These are phyloP conservation scores for Salvia rosmarinus DNA, from an alignment of 257 asterid genomes.

Conservation along the genomic window DNA sequence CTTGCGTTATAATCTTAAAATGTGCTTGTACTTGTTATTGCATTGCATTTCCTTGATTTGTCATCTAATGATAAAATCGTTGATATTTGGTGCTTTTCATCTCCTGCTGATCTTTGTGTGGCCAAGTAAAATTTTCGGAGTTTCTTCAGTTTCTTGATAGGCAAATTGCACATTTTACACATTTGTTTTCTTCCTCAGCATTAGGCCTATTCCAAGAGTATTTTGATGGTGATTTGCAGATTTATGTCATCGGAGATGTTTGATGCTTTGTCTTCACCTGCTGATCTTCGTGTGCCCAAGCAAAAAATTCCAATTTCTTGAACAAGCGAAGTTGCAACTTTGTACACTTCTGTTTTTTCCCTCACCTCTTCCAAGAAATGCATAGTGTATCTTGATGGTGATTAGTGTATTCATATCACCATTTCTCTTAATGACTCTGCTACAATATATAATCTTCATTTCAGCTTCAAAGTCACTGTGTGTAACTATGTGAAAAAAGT, in stretches of 20 bases:
- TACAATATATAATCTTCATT: neutral
- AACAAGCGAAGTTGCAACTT: neutral
- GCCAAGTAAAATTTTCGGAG: neutral
- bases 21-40: neutral
- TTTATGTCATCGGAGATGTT: neutral
- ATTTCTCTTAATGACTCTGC: neutral
- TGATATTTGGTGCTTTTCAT: too few species aligned
- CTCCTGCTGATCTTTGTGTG: neutral
- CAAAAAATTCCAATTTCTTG: neutral
- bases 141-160: neutral
- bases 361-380: neutral
- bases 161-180: neutral
- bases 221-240: neutral
- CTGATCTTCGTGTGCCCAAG: neutral
- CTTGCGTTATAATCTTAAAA: neutral
- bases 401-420: neutral
- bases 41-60: too few species aligned
- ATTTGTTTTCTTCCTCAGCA: neutral
- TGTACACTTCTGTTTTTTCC: neutral
- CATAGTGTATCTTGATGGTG: neutral
- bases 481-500: neutral
- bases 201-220: neutral
- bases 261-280: neutral
- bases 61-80: too few species aligned
- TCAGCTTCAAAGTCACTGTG: neutral